Percentiles rank a stretch among this genome's conserved stretches.
Evolutionary conservation across 768 basidiomycete species (phyloP).

Genomic region (Neoboletus magnificus): DNA sequence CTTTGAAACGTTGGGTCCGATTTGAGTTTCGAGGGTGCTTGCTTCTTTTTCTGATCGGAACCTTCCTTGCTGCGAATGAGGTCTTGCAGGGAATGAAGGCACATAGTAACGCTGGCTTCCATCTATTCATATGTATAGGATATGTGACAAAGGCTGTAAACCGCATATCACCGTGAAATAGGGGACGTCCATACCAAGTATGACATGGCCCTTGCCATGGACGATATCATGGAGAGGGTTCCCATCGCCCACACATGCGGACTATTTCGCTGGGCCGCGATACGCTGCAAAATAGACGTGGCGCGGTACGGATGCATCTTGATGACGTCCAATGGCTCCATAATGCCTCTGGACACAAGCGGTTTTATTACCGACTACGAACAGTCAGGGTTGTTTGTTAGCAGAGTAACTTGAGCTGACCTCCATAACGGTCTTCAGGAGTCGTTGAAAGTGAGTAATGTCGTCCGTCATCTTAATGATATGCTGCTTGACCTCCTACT

Average conservation of each 20-base stretch:
- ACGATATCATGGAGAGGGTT: constrained; percentile 49
- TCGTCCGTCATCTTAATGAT: constrained; percentile 70
- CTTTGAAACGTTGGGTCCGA: constrained; percentile 60
- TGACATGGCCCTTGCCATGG: constrained; percentile 78
- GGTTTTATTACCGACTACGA: constrained; percentile 35
- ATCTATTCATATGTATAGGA: constrained; percentile 43
- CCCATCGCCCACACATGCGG: constrained; percentile 46
- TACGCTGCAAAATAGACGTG: constrained; percentile 40
- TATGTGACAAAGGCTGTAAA: background rate
- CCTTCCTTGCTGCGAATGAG: constrained; percentile 41
- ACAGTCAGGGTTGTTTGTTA: constrained; percentile 3
- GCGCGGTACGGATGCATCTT: constrained; percentile 65
- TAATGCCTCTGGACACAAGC: constrained; percentile 36
- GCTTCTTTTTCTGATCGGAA: constrained; percentile 36
- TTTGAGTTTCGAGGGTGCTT: constrained; percentile 39
- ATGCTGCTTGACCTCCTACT: constrained; percentile 72
- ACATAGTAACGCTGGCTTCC: constrained; percentile 80
- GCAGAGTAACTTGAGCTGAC: constrained; percentile 38
- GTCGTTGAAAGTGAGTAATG: constrained; percentile 61
- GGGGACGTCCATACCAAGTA: constrained; percentile 62
- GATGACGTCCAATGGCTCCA: constrained; percentile 55
- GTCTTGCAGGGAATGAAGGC: constrained; percentile 60
- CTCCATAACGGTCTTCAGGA: constrained; percentile 70
- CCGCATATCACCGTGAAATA: background rate
- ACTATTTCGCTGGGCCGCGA: constrained; percentile 35